These are phyloP conservation scores for Helicostylum pulchrum DNA, from an alignment of 192 early-diverging fungal species.

Conservation along the genomic window DNA sequence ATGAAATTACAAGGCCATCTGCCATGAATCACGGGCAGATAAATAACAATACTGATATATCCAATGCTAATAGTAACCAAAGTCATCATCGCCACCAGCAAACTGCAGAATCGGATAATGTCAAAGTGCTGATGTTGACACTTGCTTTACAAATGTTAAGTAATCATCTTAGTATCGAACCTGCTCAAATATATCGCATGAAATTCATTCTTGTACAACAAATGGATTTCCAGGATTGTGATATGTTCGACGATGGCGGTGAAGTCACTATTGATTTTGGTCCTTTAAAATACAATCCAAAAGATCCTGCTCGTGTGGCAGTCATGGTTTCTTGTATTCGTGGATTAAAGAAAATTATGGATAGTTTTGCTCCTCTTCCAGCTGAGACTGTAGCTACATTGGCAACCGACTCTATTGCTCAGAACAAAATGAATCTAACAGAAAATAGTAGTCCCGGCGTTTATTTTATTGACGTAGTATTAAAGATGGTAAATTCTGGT, in stretches of 20 bases:
- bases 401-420: constrained; percentile 19
- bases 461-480: constrained; percentile 51
- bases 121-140: constrained; percentile 40
- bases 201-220: constrained; percentile 48
- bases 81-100: neutral
- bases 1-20: constrained; percentile 27
- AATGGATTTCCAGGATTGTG: constrained; percentile 51
- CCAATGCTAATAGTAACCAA: neutral
- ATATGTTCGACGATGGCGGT: constrained; percentile 33
- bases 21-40: neutral
- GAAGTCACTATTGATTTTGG: constrained; percentile 41
- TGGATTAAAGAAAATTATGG: constrained; percentile 42
- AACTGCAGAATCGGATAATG: constrained; percentile 34
- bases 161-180: constrained; percentile 42
- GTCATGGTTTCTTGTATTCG: constrained; percentile 35
- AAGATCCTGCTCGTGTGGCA: constrained; percentile 32
- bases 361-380: constrained; percentile 37
- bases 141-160: constrained; percentile 57
- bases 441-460: constrained; percentile 41
- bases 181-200: constrained; percentile 43
- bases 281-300: constrained; percentile 37
- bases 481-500: constrained; percentile 51
- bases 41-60: too few relatives aligned
- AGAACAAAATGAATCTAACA: constrained; percentile 21
- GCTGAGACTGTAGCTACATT: constrained; percentile 31